These are phyloP conservation scores for Hortaea werneckii DNA, from an alignment of 2,329 filamentous ascomycete genomes.

Conservation along the genomic window DNA sequence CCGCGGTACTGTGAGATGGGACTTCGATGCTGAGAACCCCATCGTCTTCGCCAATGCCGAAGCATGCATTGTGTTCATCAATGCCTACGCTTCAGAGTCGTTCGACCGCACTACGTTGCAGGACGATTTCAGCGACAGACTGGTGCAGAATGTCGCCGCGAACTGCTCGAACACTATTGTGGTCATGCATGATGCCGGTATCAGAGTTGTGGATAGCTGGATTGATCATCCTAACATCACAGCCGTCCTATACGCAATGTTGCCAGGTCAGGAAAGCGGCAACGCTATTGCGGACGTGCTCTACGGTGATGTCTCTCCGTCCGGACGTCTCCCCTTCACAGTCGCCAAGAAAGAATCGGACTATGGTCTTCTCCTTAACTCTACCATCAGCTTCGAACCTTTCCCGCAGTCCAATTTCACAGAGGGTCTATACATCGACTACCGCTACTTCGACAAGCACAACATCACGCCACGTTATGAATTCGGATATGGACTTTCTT, in stretches of 20 bases:
- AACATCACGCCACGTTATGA: slow-evolving; percentile 67
- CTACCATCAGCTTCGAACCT: slow-evolving; percentile 1
- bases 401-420: slow-evolving; percentile 62
- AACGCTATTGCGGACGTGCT: slow-evolving; percentile 18
- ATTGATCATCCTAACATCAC: slow-evolving; percentile 24
- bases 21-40: slow-evolving; percentile 11
- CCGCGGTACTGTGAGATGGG: not conserved
- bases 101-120: slow-evolving; percentile 16
- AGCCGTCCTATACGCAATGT: slow-evolving; percentile 19
- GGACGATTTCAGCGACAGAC: slow-evolving; percentile 15
- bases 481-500: slow-evolving; percentile 79
- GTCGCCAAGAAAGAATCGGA: slow-evolving; percentile 22
- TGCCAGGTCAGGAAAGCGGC: slow-evolving; percentile 24
- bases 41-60: slow-evolving; percentile 10
- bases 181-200: slow-evolving; percentile 34
- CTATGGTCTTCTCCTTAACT: slow-evolving; percentile 15
- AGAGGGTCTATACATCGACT: slow-evolving; percentile 81
- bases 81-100: slow-evolving; percentile 19
- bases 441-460: slow-evolving; percentile 75
- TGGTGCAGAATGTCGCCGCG: slow-evolving; percentile 18
- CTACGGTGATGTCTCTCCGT: slow-evolving; percentile 20
- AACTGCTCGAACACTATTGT: slow-evolving; percentile 44
- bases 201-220: slow-evolving; percentile 20
- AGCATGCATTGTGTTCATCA: slow-evolving; percentile 25
- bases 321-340: slow-evolving; percentile 19